Conservation (phyloP, 73 alveolate species). For the Durusdinium trenchii region DNA sequence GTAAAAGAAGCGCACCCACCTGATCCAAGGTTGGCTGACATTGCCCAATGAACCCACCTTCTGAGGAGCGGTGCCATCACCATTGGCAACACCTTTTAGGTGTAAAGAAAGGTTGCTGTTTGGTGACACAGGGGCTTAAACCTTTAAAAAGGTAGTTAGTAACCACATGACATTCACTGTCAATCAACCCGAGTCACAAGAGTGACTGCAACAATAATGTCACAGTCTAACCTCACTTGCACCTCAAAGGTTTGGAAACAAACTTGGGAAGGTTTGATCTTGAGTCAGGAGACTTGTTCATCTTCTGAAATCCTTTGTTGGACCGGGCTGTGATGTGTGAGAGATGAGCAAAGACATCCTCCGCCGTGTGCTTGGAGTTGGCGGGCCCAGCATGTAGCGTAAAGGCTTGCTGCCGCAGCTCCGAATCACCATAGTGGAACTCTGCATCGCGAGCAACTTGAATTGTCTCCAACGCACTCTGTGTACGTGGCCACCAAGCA, state of each 20-base stretch:
- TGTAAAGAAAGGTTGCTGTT: too few species aligned
- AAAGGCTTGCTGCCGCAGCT: neutral
- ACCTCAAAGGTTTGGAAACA: neutral
- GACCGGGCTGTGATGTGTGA: neutral
- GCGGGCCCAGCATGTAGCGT: neutral
- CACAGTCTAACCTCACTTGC: neutral
- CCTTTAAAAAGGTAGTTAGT: too few species aligned
- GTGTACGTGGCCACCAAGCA: neutral
- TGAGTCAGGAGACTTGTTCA: neutral
- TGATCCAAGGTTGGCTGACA: too few species aligned
- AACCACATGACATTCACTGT: neutral
- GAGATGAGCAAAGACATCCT: slow-evolving; percentile 32
- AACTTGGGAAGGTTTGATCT: neutral
- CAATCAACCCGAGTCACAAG: neutral
- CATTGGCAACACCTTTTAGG: too few species aligned
- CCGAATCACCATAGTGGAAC: neutral
- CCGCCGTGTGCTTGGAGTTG: slow-evolving; percentile 10
- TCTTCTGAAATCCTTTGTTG: neutral
- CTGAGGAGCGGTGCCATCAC: too few species aligned
- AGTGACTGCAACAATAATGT: neutral
- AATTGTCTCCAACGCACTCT: neutral
- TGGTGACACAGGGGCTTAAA: too few species aligned
- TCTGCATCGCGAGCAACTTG: neutral
- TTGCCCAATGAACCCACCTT: too few species aligned
- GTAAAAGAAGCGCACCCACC: slow-evolving; percentile 32